Evolutionary conservation across 176 grass and related monocot genomes (phyloP).

Genomic region (Raddia distichophylla): DNA sequence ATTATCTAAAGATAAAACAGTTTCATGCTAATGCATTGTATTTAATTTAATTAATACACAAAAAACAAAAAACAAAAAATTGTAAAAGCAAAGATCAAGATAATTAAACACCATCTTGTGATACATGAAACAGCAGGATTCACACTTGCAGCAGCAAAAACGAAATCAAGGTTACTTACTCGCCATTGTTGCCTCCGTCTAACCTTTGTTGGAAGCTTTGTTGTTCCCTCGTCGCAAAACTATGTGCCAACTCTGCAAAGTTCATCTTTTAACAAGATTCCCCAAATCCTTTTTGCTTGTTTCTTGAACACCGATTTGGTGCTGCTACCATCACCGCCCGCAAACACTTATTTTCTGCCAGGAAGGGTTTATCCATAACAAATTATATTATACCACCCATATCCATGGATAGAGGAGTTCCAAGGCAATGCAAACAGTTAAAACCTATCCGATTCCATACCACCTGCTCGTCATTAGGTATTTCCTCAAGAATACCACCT

Average conservation of each 20-base stretch:
- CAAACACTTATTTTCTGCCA: background rate
- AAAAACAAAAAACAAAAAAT: constrained; percentile 43
- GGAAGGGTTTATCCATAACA: constrained; percentile 27
- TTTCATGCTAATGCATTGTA: constrained; percentile 41
- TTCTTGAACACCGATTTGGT: background rate
- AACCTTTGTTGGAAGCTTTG: background rate
- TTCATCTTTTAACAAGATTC: constrained; percentile 30
- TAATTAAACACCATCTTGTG: constrained; percentile 55
- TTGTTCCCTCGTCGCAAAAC: constrained; percentile 10
- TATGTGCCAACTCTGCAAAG: constrained; percentile 35
- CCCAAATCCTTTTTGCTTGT: background rate
- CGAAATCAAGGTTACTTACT: constrained; percentile 60
- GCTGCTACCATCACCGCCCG: background rate
- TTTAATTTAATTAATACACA: constrained; percentile 55
- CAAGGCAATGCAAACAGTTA: constrained; percentile 22
- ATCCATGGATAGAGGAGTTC: constrained; percentile 22
- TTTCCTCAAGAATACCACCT: constrained; percentile 35
- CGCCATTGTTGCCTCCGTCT: constrained; percentile 36
- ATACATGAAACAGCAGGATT: constrained; percentile 52
- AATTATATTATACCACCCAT: constrained; percentile 6
- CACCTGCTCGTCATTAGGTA: constrained; percentile 6
- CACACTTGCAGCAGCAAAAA: constrained; percentile 51
- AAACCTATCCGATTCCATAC: constrained; percentile 20
- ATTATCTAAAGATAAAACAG: constrained; percentile 33
- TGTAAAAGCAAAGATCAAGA: constrained; percentile 29